phyloP scores from a whole-genome alignment of 306 rosid species.

The Ormosia emarginata region DNA sequence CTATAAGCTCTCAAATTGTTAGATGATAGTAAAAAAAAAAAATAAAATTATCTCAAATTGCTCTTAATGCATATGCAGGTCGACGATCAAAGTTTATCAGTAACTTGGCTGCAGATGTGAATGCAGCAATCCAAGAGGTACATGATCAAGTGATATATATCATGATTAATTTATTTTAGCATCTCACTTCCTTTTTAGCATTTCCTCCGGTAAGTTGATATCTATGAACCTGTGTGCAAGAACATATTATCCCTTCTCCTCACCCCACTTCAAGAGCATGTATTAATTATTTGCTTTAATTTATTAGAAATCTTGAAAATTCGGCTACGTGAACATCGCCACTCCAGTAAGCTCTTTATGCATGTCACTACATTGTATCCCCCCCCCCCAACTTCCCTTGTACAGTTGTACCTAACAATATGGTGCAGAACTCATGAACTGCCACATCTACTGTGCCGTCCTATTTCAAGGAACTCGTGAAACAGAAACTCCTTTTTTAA shows the following conservation, averaged over 20 bases:
- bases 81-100: slow-evolving; percentile 38
- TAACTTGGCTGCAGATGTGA: slow-evolving; percentile 29
- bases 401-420: slow-evolving; percentile 26
- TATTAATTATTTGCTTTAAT: background rate
- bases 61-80: slow-evolving; percentile 35
- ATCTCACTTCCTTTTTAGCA: background rate
- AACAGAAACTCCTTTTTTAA: background rate
- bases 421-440: slow-evolving; percentile 27
- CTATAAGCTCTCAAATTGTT: background rate
- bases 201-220: background rate
- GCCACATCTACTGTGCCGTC: background rate
- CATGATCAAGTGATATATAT: background rate
- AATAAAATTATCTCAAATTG: no score
- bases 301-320: background rate
- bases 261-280: background rate
- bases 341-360: background rate
- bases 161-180: background rate
- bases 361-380: background rate
- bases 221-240: background rate
- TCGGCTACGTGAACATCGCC: background rate
- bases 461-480: background rate
- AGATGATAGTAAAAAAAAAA: background rate
- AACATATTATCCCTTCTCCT: background rate
- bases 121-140: slow-evolving; percentile 34
- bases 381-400: background rate